Evolutionary conservation across 169 alveolate genomes (phyloP), one percentile per base, ranked within the genome.

Genomic region (Blepharisma undulans): DNA sequence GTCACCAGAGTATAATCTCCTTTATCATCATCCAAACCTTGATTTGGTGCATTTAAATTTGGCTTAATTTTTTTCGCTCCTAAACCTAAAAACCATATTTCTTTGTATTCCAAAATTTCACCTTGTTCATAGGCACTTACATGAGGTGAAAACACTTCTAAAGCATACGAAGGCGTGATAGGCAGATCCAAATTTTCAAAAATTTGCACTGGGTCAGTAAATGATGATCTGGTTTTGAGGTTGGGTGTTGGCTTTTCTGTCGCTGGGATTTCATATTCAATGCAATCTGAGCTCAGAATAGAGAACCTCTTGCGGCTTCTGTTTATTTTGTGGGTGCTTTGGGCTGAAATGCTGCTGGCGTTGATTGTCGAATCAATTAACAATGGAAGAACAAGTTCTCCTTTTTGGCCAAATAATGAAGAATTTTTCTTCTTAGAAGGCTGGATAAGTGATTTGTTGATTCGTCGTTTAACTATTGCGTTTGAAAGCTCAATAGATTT

Each of bases 21-120:
- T 32, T 60, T 34, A 32, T 82, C 89, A 10, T 82, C 89, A 8
- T 82, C 89, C 33, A 82, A n/a, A 22, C 76, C 36, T 25, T 25
- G 33, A 29, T 74, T 74, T 29, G 33, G 29, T 16, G 77, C 72
- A 29, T 34, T 48, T 8, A 29, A 29, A 22, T 34, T 60, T 21
- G 29, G 34, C 18, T 91, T 59, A 10, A 72, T 59, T 72, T 92
- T 93, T 14, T 87, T 33, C 12, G 66, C 76, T 34, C 33, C 33
- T 36, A 72, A 77, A 5, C 94, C 84, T 18, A 96, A 76, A 80
- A 92, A 96, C 72, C 92, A 94, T 25, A 96, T 92, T n/a, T 82
- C 86, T 72, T 90, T 92, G 48, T 74, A 82, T 19, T 92, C 94
- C 60, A 88, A 76, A 29, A 96, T 91, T 61, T 96, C 98, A 19